phyloP scores from a whole-genome alignment of 2,329 filamentous ascomycete genomes.

The Nothophoma quercina region DNA sequence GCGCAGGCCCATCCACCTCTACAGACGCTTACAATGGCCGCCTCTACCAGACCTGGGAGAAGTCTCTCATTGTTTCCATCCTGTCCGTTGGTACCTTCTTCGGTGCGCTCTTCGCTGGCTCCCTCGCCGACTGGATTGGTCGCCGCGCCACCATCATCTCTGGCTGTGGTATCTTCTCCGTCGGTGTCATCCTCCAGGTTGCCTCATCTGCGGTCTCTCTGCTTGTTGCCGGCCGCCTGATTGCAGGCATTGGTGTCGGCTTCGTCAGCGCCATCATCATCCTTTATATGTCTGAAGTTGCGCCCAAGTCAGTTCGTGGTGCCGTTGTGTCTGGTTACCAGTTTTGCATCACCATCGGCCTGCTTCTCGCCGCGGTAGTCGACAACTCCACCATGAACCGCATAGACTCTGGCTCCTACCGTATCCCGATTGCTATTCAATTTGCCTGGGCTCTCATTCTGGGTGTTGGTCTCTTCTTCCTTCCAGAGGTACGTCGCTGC shows the following conservation, averaged over 20 bases:
- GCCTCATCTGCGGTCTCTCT: slow-evolving; percentile 43
- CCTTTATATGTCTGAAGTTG: slow-evolving; percentile 86
- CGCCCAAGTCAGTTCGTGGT: slow-evolving; percentile 74
- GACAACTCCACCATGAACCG: slow-evolving; percentile 74
- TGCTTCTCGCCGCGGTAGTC: slow-evolving; percentile 77
- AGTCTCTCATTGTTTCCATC: slow-evolving; percentile 80
- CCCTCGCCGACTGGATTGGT: slow-evolving; percentile 70
- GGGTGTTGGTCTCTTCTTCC: slow-evolving; percentile 72
- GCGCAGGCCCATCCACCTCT: slow-evolving; percentile 63
- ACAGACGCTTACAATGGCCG: slow-evolving; percentile 50
- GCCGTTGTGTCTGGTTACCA: slow-evolving; percentile 78
- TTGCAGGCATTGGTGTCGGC: slow-evolving; percentile 51
- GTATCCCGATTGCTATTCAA: slow-evolving; percentile 82
- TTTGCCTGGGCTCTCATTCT: slow-evolving; percentile 83
- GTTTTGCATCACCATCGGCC: slow-evolving; percentile 82
- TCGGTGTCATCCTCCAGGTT: slow-evolving; percentile 49
- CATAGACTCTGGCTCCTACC: slow-evolving; percentile 69
- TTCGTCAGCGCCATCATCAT: slow-evolving; percentile 54
- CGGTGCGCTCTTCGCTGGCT: slow-evolving; percentile 76
- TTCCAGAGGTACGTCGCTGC: slow-evolving; percentile 75
- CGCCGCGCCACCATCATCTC: slow-evolving; percentile 68
- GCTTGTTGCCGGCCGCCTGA: slow-evolving; percentile 50
- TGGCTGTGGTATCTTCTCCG: slow-evolving; percentile 46
- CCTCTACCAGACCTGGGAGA: slow-evolving; percentile 57
- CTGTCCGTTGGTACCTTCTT: slow-evolving; percentile 83